Percentiles rank a stretch among this genome's conserved stretches.
Conservation (phyloP, 1,284 basidiomycete species). For the Tilletia caries region DNA sequence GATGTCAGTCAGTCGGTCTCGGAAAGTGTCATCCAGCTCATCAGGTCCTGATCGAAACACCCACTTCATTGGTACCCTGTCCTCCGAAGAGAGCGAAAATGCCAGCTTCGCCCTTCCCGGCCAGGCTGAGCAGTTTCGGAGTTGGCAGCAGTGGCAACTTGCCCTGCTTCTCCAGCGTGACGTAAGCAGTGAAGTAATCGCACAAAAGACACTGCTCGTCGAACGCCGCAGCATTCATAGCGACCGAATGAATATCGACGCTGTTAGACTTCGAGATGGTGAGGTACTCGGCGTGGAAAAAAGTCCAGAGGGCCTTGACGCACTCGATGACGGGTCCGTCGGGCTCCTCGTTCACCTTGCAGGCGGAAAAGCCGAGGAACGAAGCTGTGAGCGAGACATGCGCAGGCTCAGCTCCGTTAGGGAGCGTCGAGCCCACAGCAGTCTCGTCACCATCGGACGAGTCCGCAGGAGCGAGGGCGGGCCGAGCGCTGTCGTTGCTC, state of each 20-base stretch:
- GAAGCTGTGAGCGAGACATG: slow-evolving; percentile 2
- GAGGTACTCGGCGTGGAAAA: neutral
- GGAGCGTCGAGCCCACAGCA: neutral
- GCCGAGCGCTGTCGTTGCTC: neutral
- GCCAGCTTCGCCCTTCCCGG: slow-evolving; percentile 68
- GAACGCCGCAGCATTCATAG: neutral
- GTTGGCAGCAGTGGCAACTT: slow-evolving; percentile 61
- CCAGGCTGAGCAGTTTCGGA: slow-evolving; percentile 70
- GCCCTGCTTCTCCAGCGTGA: neutral
- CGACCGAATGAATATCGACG: slow-evolving; percentile 3
- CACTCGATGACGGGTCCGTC: neutral
- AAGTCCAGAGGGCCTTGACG: slow-evolving; percentile 5
- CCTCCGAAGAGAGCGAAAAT: slow-evolving; percentile 94
- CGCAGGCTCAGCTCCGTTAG: neutral
- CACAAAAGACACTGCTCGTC: neutral
- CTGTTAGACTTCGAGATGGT: neutral
- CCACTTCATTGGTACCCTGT: slow-evolving; percentile 88
- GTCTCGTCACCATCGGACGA: neutral
- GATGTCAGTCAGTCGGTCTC: no score
- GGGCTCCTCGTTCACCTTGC: slow-evolving; percentile 1
- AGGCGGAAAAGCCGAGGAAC: slow-evolving; percentile 2
- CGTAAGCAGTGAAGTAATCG: slow-evolving; percentile 3
- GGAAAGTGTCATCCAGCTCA: no score
- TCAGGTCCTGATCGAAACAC: slow-evolving; percentile 27
- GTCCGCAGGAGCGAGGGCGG: neutral